Base-by-base conservation (phyloP, 2,329 filamentous ascomycete species). In the Pyrenophora seminiperda region DNA sequence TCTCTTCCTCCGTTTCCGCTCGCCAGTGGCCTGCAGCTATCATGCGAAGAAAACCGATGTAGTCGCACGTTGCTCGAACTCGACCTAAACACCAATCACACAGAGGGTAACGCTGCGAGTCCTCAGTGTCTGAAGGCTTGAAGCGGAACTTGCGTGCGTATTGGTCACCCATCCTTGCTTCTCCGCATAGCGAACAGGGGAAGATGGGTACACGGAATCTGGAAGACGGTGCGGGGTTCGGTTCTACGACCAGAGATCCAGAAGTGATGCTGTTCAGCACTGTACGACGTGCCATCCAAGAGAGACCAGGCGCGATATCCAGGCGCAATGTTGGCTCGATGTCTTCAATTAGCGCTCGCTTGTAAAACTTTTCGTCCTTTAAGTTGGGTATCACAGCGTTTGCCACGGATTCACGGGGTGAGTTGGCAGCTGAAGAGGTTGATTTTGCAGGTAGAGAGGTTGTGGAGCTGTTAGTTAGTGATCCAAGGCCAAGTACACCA, bases 361-460 rank as follows among this genome's bases (percentile, higher is more conserved):
- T 97, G 77, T 93, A 99, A 69, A 97, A 99, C 58, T 89, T 90
- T 20, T 89, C 90, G 48, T 97, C 94, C 67, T 94, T 96, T 32
- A 99, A 76, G 4, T 86, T 85, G 3, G 83, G 85, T 27, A 83
- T 65, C 1, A 53, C 53, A 15, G 54, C 47, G 15, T 54, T 53
- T 19, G 52, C 47, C n/a, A 59, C 47, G 15, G 63, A 61, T 19
- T 73, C 72, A 30, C 65, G 71, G n/a, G 64, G 71, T 45, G 57
- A 76, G 29, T 64, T 62, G 47, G 74, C 76, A 34, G 50, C 56
- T 2, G 56, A 56, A 22, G 47, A 59, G 15, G 67, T 57, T 7
- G 67, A 64, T 59, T 80, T 86, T 47, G 84, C 83, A 2, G 79
- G 73, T n/a, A 74, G 58, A 20, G 78, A 76, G 11, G 76, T 80